Base-by-base conservation (phyloP, 2,329 filamentous ascomycete species). In the Penicillium brevicompactum region DNA sequence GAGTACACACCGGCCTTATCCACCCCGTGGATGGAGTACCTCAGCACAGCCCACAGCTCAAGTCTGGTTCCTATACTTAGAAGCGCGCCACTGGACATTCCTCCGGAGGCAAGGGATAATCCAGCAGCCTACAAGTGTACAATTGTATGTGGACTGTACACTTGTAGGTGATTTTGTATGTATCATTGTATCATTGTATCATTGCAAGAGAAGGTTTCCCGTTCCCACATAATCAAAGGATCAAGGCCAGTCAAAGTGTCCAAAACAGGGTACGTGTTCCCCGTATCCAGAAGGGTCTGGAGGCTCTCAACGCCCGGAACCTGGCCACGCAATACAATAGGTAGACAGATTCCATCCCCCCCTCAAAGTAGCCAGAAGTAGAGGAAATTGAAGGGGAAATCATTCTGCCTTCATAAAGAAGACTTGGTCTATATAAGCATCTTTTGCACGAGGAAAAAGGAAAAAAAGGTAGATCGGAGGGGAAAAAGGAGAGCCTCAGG, bases 1-100 rank as follows among this genome's bases (percentile, higher is more conserved):
- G 40, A 43, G 41, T 43, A 43, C 41, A n/a, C n/a, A n/a, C n/a
- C n/a, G n/a, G n/a, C n/a, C n/a, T n/a, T n/a, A n/a, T n/a, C n/a
- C n/a, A n/a, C n/a, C n/a, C n/a, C n/a, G n/a, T n/a, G n/a, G n/a
- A n/a, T n/a, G n/a, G 9, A 34, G 31, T 13, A 32, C 7, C 24
- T 4, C 22, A 45, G 22, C 21, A 30, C 42, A 54, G 38, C 52
- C 47, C 46, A 41, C 44, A 8, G 22, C 7, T 50, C 9, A 46
- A 54, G 34, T 51, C 52, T 51, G 52, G 52, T 38, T 49, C 46
- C 52, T 54, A 54, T 54, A 54, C 52, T 54, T 54, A 54, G 52
- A 54, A 54, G 30, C 24, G 22, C 47, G 52, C 52, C 52, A 54
- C 52, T 42, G 22, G 14, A 45, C 49, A 51, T 42, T 32, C 27